These are phyloP conservation scores for Pseudozyma sp. DNA, from an alignment of 1,284 basidiomycete genomes.

Conservation along the genomic window DNA sequence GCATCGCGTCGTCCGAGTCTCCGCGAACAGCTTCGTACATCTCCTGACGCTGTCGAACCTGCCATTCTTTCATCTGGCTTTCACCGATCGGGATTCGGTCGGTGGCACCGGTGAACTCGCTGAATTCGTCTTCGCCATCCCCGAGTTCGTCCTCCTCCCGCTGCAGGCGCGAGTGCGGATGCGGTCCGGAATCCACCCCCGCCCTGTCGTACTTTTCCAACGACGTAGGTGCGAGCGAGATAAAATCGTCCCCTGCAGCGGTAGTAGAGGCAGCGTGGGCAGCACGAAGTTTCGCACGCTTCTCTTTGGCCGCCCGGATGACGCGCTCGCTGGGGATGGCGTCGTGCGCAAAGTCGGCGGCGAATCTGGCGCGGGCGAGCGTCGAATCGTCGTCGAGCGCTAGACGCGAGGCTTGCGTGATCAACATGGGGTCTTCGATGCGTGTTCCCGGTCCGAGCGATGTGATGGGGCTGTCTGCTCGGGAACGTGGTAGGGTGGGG, in stretches of 20 bases:
- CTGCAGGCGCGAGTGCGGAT: conserved; percentile 57
- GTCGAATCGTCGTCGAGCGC: conserved; percentile 8
- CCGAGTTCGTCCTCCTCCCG: conserved; percentile 64
- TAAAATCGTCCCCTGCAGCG: conserved; percentile 39
- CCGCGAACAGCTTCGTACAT: conserved; percentile 46
- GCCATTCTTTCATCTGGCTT: conserved; percentile 39
- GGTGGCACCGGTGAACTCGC: conserved; percentile 61
- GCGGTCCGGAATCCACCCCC: conserved; percentile 44
- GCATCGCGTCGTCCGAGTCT: conserved; percentile 80
- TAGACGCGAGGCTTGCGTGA: conserved; percentile 12
- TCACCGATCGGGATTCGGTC: conserved; percentile 61
- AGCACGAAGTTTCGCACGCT: conserved; percentile 38
- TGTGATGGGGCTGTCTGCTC: conserved; percentile 20
- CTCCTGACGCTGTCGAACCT: conserved; percentile 38
- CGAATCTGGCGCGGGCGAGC: conserved; percentile 31
- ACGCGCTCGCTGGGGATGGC: conserved; percentile 52
- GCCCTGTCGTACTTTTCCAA: conserved; percentile 12
- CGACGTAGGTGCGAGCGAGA: conserved; percentile 32
- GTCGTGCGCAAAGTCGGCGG: conserved; percentile 30
- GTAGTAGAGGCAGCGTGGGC: conserved; percentile 11
- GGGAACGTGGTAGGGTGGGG: conserved; percentile 12
- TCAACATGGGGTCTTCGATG: conserved; percentile 29
- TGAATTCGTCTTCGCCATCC: conserved; percentile 62
- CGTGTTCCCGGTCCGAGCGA: conserved; percentile 17
- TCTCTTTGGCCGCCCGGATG: conserved; percentile 57